Evolutionary conservation across 1,284 basidiomycete species (phyloP), one percentile per base, ranked within the genome.

Genomic region (Cryptococcus sp.): DNA sequence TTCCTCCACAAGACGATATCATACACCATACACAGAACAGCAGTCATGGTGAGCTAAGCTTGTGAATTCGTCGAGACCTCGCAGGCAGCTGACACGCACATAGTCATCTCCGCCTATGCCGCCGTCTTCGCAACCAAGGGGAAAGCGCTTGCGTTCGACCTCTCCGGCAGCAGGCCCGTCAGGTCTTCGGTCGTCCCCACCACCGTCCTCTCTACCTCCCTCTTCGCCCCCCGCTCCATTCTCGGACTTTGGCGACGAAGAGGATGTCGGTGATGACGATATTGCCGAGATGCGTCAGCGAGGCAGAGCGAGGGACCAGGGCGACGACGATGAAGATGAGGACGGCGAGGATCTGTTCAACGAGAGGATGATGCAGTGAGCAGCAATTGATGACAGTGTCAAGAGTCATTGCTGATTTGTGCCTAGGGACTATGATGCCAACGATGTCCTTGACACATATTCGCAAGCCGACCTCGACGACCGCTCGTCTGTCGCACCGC

Each of bases 311-410:
- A 66, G 70, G 53, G 82, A 90, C n/a, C 81, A 71, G 57, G 88
- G 89, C 67, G 80, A 87, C 20, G 86, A 87, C 64, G 70, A 76
- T 45, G 72, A 83, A 11, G 85, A 85, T 5, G 91, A 88, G 8
- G 85, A 86, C 41, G 89, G 88, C 6, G 91, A 85, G 20, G 94
- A 99, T 80, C 85, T 99, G 25, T 98, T 95, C 79, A 91, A 85
- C 47, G 88, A 95, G 16, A 83, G 83, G 43, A 78, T 84, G 71
- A 80, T 91, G 64, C 86, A 85, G 91, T 94, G 69, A 72, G 87
- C 83, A 41, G 73, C 30, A 43, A 23, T 15, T 27, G 3, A 23
- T 20, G 7, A 35, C 13, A 35, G 13, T 4, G 7, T 8, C 30
- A 8, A 2, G 30, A 35, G 30, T 13, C 30, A 35, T 35, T 35